Base-by-base conservation (phyloP, 75 land plant species). In the Pseudotsuga menziesii region DNA sequence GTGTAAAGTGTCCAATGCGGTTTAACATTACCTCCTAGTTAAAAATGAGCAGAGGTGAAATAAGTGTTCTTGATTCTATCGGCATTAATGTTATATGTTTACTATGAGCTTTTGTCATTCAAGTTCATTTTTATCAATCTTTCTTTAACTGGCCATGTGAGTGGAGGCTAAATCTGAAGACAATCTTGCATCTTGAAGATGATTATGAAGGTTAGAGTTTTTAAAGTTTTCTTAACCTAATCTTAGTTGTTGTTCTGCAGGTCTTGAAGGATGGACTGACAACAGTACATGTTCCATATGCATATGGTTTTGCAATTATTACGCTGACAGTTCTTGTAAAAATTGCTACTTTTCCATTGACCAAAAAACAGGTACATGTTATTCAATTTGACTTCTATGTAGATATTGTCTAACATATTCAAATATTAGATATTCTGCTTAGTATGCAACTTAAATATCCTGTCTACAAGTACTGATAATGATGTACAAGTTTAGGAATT, bases 281-380 rank as follows among this genome's bases (percentile, higher is more conserved):
- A 22, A 81, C 87, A 73, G 69, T 97, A 52, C 92, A 94, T 61
- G 84, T 92, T 7, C 99, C 99, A 0, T 97, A 97, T 85, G 60
- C 99, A 12, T 97, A 94, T 83, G 99, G 99, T 57, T 97, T 97
- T 91, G 98, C 99, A 4, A 97, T 97, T 66, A 97, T 97, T 55
- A 80, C 93, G 79, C 86, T 97, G 22, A 97, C 99, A 54, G 83
- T 97, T 66, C 56, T 94, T 36, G 99, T 97, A n/a, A 97, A 97
- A 77, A 63, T 80, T 54, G 91, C 88, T 2, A 97, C 99, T 39
- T 83, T 82, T 61, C 99, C 99, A 14, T 80, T 97, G 76, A 97
- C 99, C 60, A 90, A 94, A 81, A 70, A 88, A 74, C 99, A 97
- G 98, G 99, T 94, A 73, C 6, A 25, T 56, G 29, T 41, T 9